Evolutionary conservation across 768 basidiomycete species (phyloP).

Genomic region (Pisolithus tinctorius): DNA sequence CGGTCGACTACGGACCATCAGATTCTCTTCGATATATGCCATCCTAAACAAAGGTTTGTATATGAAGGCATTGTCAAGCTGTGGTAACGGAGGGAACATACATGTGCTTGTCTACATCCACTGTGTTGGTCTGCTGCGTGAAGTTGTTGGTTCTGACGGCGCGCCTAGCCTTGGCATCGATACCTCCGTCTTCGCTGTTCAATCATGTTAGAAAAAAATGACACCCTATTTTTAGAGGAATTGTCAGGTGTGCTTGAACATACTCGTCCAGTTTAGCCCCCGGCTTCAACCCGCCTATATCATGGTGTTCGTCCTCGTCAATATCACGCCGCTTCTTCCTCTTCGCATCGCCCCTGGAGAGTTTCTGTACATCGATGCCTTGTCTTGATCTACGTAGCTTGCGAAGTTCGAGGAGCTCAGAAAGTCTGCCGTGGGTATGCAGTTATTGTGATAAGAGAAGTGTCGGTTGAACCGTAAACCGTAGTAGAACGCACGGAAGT

Average conservation of each 20-base stretch:
- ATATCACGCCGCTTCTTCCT: slow-evolving; percentile 56
- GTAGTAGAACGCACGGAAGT: slow-evolving; percentile 41
- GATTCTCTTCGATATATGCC: slow-evolving; percentile 94
- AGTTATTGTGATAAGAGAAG: slow-evolving; percentile 17
- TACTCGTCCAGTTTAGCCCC: slow-evolving; percentile 39
- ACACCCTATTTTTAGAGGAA: background rate
- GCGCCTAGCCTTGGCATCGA: slow-evolving; percentile 63
- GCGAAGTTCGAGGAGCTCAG: slow-evolving; percentile 80
- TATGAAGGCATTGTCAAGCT: background rate
- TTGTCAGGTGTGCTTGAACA: slow-evolving; percentile 37
- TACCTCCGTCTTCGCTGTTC: slow-evolving; percentile 53
- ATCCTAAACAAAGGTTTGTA: slow-evolving; percentile 50
- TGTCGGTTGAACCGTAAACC: background rate
- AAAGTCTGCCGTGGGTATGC: slow-evolving; percentile 33
- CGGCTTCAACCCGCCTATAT: slow-evolving; percentile 48
- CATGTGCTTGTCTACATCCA: slow-evolving; percentile 99
- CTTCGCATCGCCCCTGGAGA: slow-evolving; percentile 78
- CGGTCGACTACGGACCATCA: slow-evolving; percentile 62
- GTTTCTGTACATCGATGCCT: slow-evolving; percentile 80
- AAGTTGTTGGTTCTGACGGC: slow-evolving; percentile 86
- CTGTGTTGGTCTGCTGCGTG: slow-evolving; percentile 91
- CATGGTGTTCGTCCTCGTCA: slow-evolving; percentile 21
- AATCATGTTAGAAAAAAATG: background rate
- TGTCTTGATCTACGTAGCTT: slow-evolving; percentile 65
- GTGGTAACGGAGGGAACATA: slow-evolving; percentile 20